Evolutionary conservation across 257 asterid species (phyloP).

Genomic region (Echium plantagineum): DNA sequence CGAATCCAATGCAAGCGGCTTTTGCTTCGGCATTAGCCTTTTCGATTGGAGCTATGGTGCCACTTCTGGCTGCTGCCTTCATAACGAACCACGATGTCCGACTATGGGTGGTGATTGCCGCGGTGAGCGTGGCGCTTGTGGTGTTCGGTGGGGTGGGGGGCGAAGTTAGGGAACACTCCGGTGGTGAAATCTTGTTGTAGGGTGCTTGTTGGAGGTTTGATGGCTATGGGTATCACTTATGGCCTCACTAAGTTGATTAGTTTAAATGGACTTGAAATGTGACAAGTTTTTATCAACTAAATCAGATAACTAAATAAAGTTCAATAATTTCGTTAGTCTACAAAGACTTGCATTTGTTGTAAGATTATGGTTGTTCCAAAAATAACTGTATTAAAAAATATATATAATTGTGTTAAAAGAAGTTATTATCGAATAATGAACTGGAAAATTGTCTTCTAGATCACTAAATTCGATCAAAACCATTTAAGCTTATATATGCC

Average conservation of each 20-base stretch:
- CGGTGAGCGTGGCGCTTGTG: slow-evolving; percentile 27
- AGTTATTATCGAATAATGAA: no score
- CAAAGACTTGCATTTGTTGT: no score
- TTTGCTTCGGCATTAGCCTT: slow-evolving; percentile 39
- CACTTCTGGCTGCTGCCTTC: slow-evolving; percentile 42
- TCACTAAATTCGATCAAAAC: no score
- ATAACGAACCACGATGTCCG: slow-evolving; percentile 29
- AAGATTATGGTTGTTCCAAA: no score
- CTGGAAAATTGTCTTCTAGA: no score
- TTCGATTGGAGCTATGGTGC: slow-evolving; percentile 35
- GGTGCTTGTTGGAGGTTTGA: slow-evolving; percentile 62
- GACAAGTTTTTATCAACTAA: neutral
- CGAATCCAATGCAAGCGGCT: slow-evolving; percentile 35
- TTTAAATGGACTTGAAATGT: slow-evolving; percentile 12
- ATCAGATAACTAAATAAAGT: no score
- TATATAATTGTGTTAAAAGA: no score
- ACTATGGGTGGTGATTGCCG: slow-evolving; percentile 28
- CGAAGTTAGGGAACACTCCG: slow-evolving; percentile 37
- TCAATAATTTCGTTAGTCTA: no score
- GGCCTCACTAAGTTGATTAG: slow-evolving; percentile 33
- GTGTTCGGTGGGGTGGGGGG: slow-evolving; percentile 51
- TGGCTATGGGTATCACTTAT: slow-evolving; percentile 53
- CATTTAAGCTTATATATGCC: no score
- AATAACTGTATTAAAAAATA: no score
- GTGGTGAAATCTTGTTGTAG: slow-evolving; percentile 30